Conservation (phyloP, 768 basidiomycete genomes). For the Mrakia blollopis region DNA sequence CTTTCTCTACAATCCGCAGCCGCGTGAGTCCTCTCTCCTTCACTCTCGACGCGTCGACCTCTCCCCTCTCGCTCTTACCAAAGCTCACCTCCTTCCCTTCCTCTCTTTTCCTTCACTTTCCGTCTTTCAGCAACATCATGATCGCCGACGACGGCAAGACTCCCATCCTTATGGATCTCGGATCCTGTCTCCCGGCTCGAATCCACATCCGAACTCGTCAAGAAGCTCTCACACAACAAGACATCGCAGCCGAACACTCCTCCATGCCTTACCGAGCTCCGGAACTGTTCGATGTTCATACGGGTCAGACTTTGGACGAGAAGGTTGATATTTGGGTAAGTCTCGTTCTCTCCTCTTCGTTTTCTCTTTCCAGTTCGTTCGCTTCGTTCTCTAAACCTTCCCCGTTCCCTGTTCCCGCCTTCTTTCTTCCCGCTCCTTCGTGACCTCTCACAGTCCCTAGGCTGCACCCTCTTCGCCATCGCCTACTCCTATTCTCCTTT, state of each 20-base stretch:
- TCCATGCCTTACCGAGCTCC: constrained; percentile 98
- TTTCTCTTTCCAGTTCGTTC: neutral
- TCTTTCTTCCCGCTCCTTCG: too few species aligned
- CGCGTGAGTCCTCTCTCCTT: neutral
- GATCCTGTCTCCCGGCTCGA: constrained; percentile 72
- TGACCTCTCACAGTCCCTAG: constrained; percentile 85
- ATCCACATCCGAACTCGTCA: constrained; percentile 74
- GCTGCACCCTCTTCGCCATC: constrained; percentile 89
- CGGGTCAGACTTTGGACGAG: constrained; percentile 77
- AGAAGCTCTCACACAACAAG: constrained; percentile 80
- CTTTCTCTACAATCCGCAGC: neutral
- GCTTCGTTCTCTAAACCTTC: neutral
- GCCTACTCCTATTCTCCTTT: constrained; percentile 61
- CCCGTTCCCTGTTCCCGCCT: neutral
- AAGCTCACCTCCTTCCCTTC: neutral
- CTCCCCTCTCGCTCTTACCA: neutral
- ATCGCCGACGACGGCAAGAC: constrained; percentile 48
- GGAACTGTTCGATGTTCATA: constrained; percentile 96
- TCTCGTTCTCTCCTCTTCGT: neutral
- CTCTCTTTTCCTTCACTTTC: neutral
- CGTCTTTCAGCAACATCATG: neutral
- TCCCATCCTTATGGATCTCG: constrained; percentile 98
- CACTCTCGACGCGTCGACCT: neutral
- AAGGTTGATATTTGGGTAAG: constrained; percentile 95
- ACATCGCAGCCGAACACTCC: constrained; percentile 94